Conservation (phyloP, 169 alveolate species). For the Plasmodium coatneyi region DNA sequence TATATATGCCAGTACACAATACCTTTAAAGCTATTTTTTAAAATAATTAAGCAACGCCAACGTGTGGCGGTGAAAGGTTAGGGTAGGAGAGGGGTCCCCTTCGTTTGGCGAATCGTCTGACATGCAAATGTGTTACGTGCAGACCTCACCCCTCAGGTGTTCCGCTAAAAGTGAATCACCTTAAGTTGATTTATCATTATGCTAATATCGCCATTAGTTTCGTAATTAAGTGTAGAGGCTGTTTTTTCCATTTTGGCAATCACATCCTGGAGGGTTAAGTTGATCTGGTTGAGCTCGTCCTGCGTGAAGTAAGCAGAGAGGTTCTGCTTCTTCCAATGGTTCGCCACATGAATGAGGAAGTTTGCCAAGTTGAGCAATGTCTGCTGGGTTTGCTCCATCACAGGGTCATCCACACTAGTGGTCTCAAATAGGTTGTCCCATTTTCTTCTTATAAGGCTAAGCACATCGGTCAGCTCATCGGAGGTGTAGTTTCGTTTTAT, state of each 20-base stretch:
- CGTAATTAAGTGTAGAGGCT: neutral
- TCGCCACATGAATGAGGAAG: slow-evolving; percentile 23
- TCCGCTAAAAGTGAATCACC: neutral
- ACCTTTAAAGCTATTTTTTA: neutral
- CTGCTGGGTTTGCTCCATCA: neutral
- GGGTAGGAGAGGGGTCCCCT: neutral
- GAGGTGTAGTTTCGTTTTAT: slow-evolving; percentile 26
- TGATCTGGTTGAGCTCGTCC: slow-evolving; percentile 20
- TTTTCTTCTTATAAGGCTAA: slow-evolving; percentile 17
- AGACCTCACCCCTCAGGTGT: too few species aligned
- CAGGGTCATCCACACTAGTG: neutral
- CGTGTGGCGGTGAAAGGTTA: neutral
- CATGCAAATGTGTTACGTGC: neutral
- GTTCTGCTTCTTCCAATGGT: slow-evolving; percentile 14
- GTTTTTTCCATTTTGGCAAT: neutral
- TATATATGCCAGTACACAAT: neutral
- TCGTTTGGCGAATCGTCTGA: neutral
- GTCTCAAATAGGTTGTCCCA: slow-evolving; percentile 7
- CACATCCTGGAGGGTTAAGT: neutral
- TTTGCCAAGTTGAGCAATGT: neutral
- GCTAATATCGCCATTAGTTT: neutral
- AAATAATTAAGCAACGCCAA: neutral
- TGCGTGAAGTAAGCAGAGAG: slow-evolving; percentile 33
- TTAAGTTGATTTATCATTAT: slow-evolving; percentile 8
- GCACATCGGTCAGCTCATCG: slow-evolving; percentile 34